A percentile compares a stretch with the other conserved stretches of the same genome.
These are phyloP conservation scores for Fusarium camptoceras DNA, from an alignment of 2,329 filamentous ascomycete genomes.

Conservation along the genomic window DNA sequence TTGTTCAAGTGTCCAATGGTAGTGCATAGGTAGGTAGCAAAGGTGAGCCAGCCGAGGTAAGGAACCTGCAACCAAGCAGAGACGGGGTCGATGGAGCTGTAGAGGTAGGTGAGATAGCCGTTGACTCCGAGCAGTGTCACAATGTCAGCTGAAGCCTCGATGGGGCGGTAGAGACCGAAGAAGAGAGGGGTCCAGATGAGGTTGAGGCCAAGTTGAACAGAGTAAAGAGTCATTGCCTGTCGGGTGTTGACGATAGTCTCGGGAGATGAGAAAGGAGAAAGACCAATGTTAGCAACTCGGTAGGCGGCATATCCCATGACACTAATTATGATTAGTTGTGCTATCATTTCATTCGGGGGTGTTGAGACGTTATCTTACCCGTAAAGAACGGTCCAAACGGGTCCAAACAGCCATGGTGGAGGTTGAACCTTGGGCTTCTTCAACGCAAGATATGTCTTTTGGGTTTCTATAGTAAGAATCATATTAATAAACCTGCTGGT, in stretches of 20 bases:
- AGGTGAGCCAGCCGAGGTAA: constrained; percentile 87
- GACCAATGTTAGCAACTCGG: constrained; percentile 75
- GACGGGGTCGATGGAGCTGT: constrained; percentile 77
- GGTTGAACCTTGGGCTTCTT: constrained; percentile 75
- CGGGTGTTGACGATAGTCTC: constrained; percentile 69
- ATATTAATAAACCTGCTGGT: neutral
- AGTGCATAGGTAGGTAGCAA: constrained; percentile 86
- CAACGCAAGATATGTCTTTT: constrained; percentile 72
- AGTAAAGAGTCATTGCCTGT: constrained; percentile 83
- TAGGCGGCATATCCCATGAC: constrained; percentile 92
- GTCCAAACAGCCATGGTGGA: constrained; percentile 71
- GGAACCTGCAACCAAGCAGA: constrained; percentile 82
- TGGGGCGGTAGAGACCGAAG: constrained; percentile 80
- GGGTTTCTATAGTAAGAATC: constrained; percentile 60
- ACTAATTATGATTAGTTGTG: constrained; percentile 39
- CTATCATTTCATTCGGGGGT: neutral
- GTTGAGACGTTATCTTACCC: constrained; percentile 52
- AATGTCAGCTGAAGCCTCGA: constrained; percentile 81
- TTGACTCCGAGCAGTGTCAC: constrained; percentile 77
- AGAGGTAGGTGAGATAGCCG: constrained; percentile 79
- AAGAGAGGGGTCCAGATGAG: constrained; percentile 93
- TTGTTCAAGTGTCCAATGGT: constrained; percentile 75
- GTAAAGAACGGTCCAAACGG: constrained; percentile 75
- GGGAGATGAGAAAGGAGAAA: constrained; percentile 66
- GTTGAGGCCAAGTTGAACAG: constrained; percentile 86